Evolutionary conservation across 805 yeast species (phyloP).

Genomic region (Pichia exigua): DNA sequence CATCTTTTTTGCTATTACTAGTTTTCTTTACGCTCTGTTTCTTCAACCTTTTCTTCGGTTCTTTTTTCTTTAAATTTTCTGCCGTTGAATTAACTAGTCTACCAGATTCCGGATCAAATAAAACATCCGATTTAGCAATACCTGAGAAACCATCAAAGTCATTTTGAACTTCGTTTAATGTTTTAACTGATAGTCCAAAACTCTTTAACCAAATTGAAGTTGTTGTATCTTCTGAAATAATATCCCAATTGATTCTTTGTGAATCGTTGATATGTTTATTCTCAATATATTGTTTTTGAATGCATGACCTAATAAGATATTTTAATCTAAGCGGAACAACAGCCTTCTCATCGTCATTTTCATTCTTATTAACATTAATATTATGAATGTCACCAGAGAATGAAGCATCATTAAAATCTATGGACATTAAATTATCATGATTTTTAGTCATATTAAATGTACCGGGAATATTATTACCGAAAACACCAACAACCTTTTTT

Average conservation of each 20-base stretch:
- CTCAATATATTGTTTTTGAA: conserved; percentile 43
- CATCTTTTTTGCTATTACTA: not conserved
- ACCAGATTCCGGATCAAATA: conserved; percentile 7
- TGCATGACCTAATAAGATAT: conserved; percentile 44
- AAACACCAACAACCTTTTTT: conserved; percentile 10
- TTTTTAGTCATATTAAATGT: conserved; percentile 5
- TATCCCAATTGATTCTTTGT: conserved; percentile 37
- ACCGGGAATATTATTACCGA: conserved; percentile 17
- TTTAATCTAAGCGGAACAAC: conserved; percentile 47
- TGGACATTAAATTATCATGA: not conserved
- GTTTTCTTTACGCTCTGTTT: conserved; percentile 27
- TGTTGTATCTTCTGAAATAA: conserved; percentile 54
- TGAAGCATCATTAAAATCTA: not conserved
- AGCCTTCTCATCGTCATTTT: conserved; percentile 24
- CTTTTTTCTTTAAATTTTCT: not conserved
- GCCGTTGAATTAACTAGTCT: not conserved
- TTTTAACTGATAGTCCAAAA: conserved; percentile 44
- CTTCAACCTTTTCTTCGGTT: not conserved
- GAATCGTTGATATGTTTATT: conserved; percentile 17
- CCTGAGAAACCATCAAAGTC: conserved; percentile 22
- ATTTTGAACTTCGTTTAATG: conserved; percentile 44
- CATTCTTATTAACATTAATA: not conserved
- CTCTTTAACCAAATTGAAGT: conserved; percentile 47
- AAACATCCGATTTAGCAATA: not conserved
- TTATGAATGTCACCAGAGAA: not conserved